Percentiles rank a stretch among this genome's conserved stretches.
phyloP scores from a whole-genome alignment of 2,329 filamentous ascomycete species.

The Sclerotinia nivalis region DNA sequence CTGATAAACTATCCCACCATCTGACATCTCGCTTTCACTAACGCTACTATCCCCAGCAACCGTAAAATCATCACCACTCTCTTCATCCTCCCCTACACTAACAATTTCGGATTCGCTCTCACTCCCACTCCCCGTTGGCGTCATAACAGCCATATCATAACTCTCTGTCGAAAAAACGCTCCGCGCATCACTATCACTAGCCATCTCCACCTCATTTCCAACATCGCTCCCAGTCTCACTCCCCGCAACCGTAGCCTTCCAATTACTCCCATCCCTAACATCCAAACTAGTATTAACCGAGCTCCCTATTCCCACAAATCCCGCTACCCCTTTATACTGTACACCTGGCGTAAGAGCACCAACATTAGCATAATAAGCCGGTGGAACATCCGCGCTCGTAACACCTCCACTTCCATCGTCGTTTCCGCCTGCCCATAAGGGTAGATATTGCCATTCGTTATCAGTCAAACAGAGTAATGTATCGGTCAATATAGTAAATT shows the following conservation, averaged over 20 bases:
- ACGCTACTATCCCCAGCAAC: background rate
- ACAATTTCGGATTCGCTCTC: constrained; percentile 16
- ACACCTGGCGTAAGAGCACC: constrained; percentile 1
- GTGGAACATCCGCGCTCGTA: constrained; percentile 44
- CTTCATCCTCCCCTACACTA: background rate
- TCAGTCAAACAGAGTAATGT: constrained; percentile 54
- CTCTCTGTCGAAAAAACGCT: constrained; percentile 1
- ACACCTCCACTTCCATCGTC: constrained; percentile 54
- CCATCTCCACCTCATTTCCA: background rate
- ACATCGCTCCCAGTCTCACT: background rate
- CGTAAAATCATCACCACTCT: constrained; percentile 8
- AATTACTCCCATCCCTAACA: constrained; percentile 4
- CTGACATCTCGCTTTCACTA: background rate
- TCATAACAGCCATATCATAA: constrained; percentile 18
- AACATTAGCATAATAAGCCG: constrained; percentile 29
- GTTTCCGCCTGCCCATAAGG: constrained; percentile 63
- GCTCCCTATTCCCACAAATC: constrained; percentile 9
- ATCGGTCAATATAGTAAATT: constrained; percentile 38
- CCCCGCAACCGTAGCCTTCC: background rate
- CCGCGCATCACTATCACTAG: background rate
- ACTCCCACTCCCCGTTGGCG: constrained; percentile 10
- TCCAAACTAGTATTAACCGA: constrained; percentile 14
- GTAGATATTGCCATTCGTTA: constrained; percentile 62
- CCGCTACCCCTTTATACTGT: constrained; percentile 9
- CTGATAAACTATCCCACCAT: background rate